These are phyloP conservation scores for Bromus sterilis DNA, from an alignment of 176 grass and related monocot species.

Conservation along the genomic window DNA sequence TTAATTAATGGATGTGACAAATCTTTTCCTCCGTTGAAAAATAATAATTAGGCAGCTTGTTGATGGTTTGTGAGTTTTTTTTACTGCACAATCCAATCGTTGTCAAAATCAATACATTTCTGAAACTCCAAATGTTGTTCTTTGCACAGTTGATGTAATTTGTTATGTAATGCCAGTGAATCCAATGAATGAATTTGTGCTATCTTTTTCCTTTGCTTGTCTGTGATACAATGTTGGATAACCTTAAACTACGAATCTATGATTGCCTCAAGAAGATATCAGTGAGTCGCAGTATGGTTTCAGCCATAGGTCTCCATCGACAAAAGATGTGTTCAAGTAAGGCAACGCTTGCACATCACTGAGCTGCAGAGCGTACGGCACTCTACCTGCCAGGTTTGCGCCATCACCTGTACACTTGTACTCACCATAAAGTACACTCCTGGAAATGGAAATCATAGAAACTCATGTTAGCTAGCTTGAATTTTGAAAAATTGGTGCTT, in stretches of 20 bases:
- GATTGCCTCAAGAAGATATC: conserved; percentile 29
- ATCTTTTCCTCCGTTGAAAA: no score
- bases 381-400: conserved; percentile 51
- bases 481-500: conserved; percentile 9
- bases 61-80: no score
- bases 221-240: not conserved
- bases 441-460: conserved; percentile 3
- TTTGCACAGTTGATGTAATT: conserved; percentile 6
- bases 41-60: no score
- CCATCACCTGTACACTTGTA: conserved; percentile 70
- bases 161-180: not conserved
- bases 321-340: conserved; percentile 65
- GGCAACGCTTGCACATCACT: conserved; percentile 61
- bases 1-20: no score
- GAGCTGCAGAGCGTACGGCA: conserved; percentile 44
- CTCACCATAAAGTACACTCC: conserved; percentile 78
- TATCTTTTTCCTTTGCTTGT: conserved; percentile 14
- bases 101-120: conserved; percentile 11
- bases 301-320: conserved; percentile 73
- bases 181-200: not conserved
- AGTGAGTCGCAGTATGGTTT: conserved; percentile 54
- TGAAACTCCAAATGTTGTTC: not conserved
- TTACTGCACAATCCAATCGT: conserved; percentile 18
- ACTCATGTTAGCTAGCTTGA: not conserved
- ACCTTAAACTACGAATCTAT: not conserved